Evolutionary conservation across 2,329 filamentous ascomycete species (phyloP).

Genomic region (Fusarium marasasianum): DNA sequence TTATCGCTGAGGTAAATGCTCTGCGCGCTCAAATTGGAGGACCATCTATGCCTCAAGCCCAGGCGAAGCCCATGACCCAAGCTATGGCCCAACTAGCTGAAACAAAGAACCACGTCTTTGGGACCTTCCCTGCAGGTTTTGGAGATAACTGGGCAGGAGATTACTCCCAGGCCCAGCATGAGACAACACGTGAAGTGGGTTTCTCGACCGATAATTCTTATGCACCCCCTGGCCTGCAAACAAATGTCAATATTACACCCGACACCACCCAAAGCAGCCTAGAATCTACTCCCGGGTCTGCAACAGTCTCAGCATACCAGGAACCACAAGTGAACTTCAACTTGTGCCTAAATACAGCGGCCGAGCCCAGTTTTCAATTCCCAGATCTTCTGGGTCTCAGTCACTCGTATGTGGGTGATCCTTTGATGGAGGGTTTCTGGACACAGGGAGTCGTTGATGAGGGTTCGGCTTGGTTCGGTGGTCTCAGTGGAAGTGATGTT

Average conservation of each 20-base stretch:
- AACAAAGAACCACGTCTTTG: slow-evolving; percentile 10
- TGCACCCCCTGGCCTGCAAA: neutral
- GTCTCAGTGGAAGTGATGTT: neutral
- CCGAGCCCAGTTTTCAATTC: neutral
- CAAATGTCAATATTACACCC: neutral
- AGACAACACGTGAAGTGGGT: neutral
- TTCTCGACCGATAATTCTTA: neutral
- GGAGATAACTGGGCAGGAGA: slow-evolving; percentile 8
- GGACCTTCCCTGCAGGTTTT: neutral
- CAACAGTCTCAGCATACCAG: neutral
- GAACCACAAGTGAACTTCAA: neutral
- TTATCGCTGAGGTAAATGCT: slow-evolving; percentile 5
- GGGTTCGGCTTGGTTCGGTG: neutral
- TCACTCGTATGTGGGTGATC: neutral
- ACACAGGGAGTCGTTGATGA: neutral
- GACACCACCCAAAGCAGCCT: neutral
- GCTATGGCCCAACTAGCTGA: slow-evolving; percentile 13
- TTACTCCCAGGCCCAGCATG: neutral
- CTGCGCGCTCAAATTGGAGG: slow-evolving; percentile 4
- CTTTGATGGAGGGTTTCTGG: neutral
- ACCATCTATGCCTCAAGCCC: neutral
- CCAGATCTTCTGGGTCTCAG: neutral
- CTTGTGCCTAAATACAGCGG: neutral
- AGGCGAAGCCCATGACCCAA: slow-evolving; percentile 1
- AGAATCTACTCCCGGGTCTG: neutral